Evolutionary conservation across 495 filamentous ascomycete species (phyloP).

Genomic region (Penicillium simplicissimum): DNA sequence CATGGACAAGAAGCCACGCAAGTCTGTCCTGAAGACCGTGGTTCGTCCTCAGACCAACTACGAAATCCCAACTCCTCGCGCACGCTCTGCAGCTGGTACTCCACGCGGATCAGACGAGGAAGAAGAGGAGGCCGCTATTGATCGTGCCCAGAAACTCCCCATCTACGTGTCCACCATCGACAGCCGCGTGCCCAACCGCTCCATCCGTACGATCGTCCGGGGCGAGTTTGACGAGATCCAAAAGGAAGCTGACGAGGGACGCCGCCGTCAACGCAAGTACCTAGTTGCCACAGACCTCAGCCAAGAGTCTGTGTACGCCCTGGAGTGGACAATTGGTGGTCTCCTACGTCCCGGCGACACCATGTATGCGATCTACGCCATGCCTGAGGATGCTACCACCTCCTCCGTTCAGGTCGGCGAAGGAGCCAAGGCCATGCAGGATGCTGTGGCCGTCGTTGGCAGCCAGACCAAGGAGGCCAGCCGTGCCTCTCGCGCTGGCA

Average conservation of each 20-base stretch:
- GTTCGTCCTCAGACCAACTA: constrained; percentile 83
- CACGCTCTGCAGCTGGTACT: constrained; percentile 67
- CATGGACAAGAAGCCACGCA: constrained; percentile 33
- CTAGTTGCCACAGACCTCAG: constrained; percentile 91
- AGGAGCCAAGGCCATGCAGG: constrained; percentile 66
- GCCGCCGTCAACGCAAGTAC: constrained; percentile 78
- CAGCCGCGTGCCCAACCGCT: constrained; percentile 73
- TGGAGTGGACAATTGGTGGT: constrained; percentile 96
- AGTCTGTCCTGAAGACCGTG: constrained; percentile 52
- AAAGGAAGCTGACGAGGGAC: constrained; percentile 71
- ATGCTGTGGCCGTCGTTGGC: constrained; percentile 61
- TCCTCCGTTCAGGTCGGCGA: constrained; percentile 54
- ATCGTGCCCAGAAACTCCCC: constrained; percentile 78
- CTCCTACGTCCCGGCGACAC: constrained; percentile 96
- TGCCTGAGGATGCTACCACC: constrained; percentile 71
- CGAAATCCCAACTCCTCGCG: constrained; percentile 50
- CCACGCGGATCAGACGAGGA: constrained; percentile 87
- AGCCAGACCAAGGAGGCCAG: constrained; percentile 50
- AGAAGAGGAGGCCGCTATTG: constrained; percentile 78
- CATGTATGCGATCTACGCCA: constrained; percentile 84
- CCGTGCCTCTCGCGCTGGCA: constrained; percentile 27
- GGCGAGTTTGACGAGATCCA: constrained; percentile 77
- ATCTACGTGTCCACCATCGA: constrained; percentile 76
- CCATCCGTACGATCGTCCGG: constrained; percentile 83
- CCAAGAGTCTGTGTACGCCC: constrained; percentile 87